These are phyloP conservation scores for Paraglomus brasilianum DNA, from an alignment of 192 early-diverging fungal genomes.

Conservation along the genomic window DNA sequence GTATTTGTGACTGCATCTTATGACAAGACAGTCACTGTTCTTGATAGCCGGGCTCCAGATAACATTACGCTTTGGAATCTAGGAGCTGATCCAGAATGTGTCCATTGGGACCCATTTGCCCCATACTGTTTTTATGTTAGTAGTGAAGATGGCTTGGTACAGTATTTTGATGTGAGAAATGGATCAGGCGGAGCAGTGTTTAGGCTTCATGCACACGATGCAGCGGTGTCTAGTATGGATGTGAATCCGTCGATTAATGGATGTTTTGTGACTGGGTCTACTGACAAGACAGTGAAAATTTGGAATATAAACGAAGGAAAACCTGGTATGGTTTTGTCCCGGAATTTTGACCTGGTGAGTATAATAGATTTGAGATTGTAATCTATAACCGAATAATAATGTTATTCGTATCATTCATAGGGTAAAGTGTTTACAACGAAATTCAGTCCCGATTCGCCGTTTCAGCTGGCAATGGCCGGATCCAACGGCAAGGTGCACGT, in stretches of 20 bases:
- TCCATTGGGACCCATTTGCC: slow-evolving; percentile 90
- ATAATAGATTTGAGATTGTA: not conserved
- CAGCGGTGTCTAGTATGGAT: slow-evolving; percentile 84
- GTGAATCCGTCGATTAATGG: slow-evolving; percentile 76
- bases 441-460: slow-evolving; percentile 94
- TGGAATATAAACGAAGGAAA: slow-evolving; percentile 82
- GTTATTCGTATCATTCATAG: slow-evolving; percentile 30
- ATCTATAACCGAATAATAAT: no score
- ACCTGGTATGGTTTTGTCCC: slow-evolving; percentile 82
- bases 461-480: slow-evolving; percentile 83
- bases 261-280: slow-evolving; percentile 87
- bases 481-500: slow-evolving; percentile 86
- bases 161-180: slow-evolving; percentile 83
- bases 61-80: slow-evolving; percentile 68
- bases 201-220: slow-evolving; percentile 92
- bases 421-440: slow-evolving; percentile 79
- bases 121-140: slow-evolving; percentile 77
- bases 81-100: slow-evolving; percentile 83
- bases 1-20: slow-evolving; percentile 90
- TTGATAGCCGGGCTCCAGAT: slow-evolving; percentile 88
- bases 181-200: slow-evolving; percentile 62
- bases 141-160: slow-evolving; percentile 89
- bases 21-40: slow-evolving; percentile 81
- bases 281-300: slow-evolving; percentile 89
- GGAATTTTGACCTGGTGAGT: slow-evolving; percentile 75